Conservation (phyloP, 768 basidiomycete species). For the Suillus cothurnatus region DNA sequence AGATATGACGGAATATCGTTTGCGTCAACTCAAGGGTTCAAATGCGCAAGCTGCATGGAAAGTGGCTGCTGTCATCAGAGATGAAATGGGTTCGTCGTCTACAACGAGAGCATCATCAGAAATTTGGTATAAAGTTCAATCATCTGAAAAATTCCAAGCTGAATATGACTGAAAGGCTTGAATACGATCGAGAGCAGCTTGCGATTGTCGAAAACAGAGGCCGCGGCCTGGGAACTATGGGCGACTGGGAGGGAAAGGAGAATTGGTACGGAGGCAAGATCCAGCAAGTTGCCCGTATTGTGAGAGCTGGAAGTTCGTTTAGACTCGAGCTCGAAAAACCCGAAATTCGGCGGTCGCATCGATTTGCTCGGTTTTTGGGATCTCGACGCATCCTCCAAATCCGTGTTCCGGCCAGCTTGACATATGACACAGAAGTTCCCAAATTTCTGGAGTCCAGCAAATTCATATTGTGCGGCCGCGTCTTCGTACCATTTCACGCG, state of each 20-base stretch:
- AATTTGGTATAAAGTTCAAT: slow-evolving; percentile 20
- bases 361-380: slow-evolving; percentile 65
- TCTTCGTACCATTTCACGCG: slow-evolving; percentile 61
- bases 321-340: slow-evolving; percentile 54
- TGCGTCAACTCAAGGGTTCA: slow-evolving; percentile 33
- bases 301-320: slow-evolving; percentile 25
- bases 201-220: slow-evolving; percentile 56
- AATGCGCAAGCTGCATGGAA: slow-evolving; percentile 33
- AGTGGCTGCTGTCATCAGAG: slow-evolving; percentile 30
- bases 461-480: slow-evolving; percentile 66
- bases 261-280: slow-evolving; percentile 74
- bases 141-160: neutral
- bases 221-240: slow-evolving; percentile 66
- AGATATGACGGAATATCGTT: slow-evolving; percentile 30
- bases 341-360: slow-evolving; percentile 60
- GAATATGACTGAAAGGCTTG: slow-evolving; percentile 31
- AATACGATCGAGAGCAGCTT: slow-evolving; percentile 66
- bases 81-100: slow-evolving; percentile 3
- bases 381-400: slow-evolving; percentile 66
- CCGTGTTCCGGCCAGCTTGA: slow-evolving; percentile 43
- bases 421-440: slow-evolving; percentile 24
- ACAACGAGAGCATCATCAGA: slow-evolving; percentile 15
- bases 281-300: slow-evolving; percentile 55
- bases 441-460: slow-evolving; percentile 43
- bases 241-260: slow-evolving; percentile 47